Conservation (phyloP, 2,329 filamentous ascomycete genomes). For the Mariannaea sp. region DNA sequence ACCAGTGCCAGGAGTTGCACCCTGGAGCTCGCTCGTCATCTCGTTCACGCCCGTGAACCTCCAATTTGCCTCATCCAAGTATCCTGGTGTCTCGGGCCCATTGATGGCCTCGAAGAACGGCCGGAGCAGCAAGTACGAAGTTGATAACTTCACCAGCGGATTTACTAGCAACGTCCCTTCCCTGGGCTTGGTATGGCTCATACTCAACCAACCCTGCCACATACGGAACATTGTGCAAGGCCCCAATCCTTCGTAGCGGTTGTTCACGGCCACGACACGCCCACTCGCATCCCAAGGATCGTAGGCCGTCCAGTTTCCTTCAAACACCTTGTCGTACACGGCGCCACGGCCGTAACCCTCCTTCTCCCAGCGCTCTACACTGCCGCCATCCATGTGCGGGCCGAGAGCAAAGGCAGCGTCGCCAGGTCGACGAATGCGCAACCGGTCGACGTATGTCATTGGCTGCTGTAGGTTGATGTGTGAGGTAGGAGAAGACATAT, state of each 20-base stretch:
- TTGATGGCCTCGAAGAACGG: conserved; percentile 74
- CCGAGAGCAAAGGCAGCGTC: conserved; percentile 73
- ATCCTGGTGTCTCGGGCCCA: conserved; percentile 37
- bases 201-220: conserved; percentile 87
- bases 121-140: conserved; percentile 78
- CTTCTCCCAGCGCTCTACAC: conserved; percentile 75
- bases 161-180: conserved; percentile 85
- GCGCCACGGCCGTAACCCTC: conserved; percentile 67
- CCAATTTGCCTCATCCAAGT: conserved; percentile 64
- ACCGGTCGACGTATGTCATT: conserved; percentile 70
- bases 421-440: conserved; percentile 73
- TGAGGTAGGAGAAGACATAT: conserved; percentile 52
- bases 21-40: conserved; percentile 68
- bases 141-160: conserved; percentile 75
- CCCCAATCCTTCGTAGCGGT: conserved; percentile 81
- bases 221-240: conserved; percentile 84
- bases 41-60: conserved; percentile 50
- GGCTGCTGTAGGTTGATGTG: conserved; percentile 59
- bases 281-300: conserved; percentile 80
- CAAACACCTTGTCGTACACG: conserved; percentile 75
- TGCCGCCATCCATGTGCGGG: conserved; percentile 75
- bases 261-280: conserved; percentile 69
- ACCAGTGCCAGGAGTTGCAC: conserved; percentile 69
- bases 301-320: conserved; percentile 78
- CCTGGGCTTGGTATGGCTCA: conserved; percentile 72